Percentiles rank a stretch among this genome's conserved stretches.
These are phyloP conservation scores for Tarenaya hassleriana DNA, from an alignment of 345 rosid genomes.

Conservation along the genomic window DNA sequence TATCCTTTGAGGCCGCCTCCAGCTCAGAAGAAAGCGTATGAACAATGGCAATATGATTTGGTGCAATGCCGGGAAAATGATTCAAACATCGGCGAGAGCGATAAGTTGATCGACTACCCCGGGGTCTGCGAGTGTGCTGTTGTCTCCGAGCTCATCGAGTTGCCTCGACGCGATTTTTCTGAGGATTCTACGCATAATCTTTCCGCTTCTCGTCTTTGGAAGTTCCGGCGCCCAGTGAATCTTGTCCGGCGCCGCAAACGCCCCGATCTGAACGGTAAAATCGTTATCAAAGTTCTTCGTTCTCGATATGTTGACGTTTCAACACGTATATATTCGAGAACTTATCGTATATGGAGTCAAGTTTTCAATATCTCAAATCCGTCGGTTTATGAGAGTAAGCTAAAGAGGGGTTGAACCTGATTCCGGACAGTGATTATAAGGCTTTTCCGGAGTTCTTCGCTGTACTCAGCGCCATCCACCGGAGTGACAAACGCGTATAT, in stretches of 20 bases:
- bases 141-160: conserved; percentile 86
- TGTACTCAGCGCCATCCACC: conserved; percentile 75
- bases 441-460: conserved; percentile 80
- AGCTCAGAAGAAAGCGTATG: no score
- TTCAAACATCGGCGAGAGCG: conserved; percentile 50
- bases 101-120: conserved; percentile 72
- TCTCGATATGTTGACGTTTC: neutral
- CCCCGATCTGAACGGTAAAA: conserved; percentile 58
- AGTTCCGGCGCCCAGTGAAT: conserved; percentile 95
- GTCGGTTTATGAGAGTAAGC: neutral
- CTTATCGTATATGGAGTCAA: neutral
- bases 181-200: conserved; percentile 93
- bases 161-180: conserved; percentile 90
- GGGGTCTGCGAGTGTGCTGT: conserved; percentile 90
- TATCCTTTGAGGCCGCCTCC: no score
- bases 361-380: neutral
- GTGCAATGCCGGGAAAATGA: conserved; percentile 5
- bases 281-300: neutral
- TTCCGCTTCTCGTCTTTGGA: conserved; percentile 97
- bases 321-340: no score
- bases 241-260: conserved; percentile 91
- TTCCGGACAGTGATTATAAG: conserved; percentile 64
- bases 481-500: conserved; percentile 95
- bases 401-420: conserved; percentile 57
- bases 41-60: conserved; percentile 1